Percentiles rank a stretch among this genome's conserved stretches.
Evolutionary conservation across 805 yeast genomes (phyloP).

Genomic region (Yarrowia alimentaria): DNA sequence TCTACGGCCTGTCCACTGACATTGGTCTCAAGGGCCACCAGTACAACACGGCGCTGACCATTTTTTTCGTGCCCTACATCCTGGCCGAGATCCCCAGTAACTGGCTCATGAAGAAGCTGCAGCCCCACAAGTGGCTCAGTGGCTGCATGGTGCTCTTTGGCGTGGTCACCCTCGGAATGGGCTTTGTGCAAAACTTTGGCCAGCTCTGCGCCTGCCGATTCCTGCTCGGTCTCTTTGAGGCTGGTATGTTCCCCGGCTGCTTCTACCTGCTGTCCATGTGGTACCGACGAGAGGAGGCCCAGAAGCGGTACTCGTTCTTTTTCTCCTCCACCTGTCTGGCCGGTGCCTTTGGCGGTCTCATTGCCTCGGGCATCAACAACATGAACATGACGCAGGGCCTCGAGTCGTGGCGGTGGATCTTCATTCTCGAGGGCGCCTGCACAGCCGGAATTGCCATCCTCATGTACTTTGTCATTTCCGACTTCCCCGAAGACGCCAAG

Average conservation of each 20-base stretch:
- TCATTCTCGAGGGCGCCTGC: constrained; percentile 51
- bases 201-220: constrained; percentile 62
- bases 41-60: constrained; percentile 62
- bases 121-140: constrained; percentile 66
- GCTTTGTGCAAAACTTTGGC: constrained; percentile 58
- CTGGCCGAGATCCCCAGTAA: constrained; percentile 66
- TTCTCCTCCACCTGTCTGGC: constrained; percentile 70
- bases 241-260: constrained; percentile 73
- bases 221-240: constrained; percentile 65
- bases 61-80: constrained; percentile 73
- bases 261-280: constrained; percentile 67
- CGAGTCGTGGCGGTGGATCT: constrained; percentile 57
- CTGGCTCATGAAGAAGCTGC: constrained; percentile 54
- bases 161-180: constrained; percentile 62
- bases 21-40: constrained; percentile 56
- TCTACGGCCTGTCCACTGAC: constrained; percentile 64
- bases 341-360: constrained; percentile 74
- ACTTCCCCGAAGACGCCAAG: constrained; percentile 68
- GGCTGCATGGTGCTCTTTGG: constrained; percentile 63
- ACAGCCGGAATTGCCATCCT: constrained; percentile 41
- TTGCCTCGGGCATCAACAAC: constrained; percentile 60
- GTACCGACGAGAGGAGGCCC: constrained; percentile 67
- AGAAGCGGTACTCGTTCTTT: constrained; percentile 65
- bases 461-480: constrained; percentile 54
- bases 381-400: constrained; percentile 48